A percentile compares a stretch with the other conserved stretches of the same genome.
Evolutionary conservation across 805 yeast genomes (phyloP).

Genomic region (Saccharomycopsis olivae): DNA sequence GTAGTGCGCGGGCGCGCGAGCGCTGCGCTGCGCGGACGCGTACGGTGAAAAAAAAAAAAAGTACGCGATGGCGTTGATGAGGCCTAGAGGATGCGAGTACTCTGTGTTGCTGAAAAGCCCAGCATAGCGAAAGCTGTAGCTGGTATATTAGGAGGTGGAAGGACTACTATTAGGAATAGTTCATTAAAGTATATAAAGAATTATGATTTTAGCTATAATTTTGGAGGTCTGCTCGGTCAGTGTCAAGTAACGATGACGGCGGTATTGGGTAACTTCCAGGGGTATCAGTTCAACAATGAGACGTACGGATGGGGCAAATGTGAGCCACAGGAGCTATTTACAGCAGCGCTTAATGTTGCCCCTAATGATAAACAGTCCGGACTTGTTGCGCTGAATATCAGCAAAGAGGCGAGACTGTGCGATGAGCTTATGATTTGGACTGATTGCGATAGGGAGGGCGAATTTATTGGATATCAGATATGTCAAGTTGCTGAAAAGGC

Average conservation of each 20-base stretch:
- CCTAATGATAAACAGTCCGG: constrained; percentile 31
- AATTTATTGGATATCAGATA: constrained; percentile 81
- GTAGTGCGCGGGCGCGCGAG: no score
- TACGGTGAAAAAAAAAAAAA: neutral
- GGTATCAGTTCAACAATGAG: constrained; percentile 65
- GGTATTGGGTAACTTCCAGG: constrained; percentile 50
- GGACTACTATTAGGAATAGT: constrained; percentile 36
- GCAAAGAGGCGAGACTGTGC: constrained; percentile 48
- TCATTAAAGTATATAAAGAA: constrained; percentile 58
- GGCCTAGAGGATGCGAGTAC: constrained; percentile 46
- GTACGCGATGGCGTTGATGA: neutral
- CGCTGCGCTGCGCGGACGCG: no score
- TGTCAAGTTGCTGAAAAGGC: constrained; percentile 50
- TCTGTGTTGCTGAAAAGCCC: constrained; percentile 96
- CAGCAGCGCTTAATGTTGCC: constrained; percentile 48
- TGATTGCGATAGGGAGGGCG: constrained; percentile 97
- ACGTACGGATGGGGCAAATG: constrained; percentile 61
- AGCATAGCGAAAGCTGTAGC: constrained; percentile 86
- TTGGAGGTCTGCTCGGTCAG: constrained; percentile 45
- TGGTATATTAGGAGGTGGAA: constrained; percentile 65
- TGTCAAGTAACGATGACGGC: constrained; percentile 80
- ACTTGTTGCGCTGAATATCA: constrained; percentile 55
- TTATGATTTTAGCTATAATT: constrained; percentile 63
- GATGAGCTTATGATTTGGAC: constrained; percentile 87
- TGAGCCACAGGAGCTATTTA: constrained; percentile 54